Conservation (phyloP, 371 early-diverging fungal genomes). For the Mucor mucedo region DNA sequence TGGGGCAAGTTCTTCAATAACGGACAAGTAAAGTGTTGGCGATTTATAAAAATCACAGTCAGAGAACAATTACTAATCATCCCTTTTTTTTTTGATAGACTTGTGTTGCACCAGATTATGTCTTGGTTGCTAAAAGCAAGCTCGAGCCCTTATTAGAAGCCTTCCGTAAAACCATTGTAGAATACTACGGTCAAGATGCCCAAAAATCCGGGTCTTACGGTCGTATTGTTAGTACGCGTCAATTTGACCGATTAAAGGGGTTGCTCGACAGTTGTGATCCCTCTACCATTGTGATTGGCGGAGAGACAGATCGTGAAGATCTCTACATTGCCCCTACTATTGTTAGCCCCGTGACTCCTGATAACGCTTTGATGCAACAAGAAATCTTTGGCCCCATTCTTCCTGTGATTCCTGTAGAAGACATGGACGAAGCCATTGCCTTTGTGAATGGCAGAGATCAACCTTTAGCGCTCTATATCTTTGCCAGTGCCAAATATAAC, state of each 20-base stretch:
- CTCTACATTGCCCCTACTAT: conserved; percentile 73
- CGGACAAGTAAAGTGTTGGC: conserved; percentile 70
- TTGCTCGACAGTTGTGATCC: conserved; percentile 58
- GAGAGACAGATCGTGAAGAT: conserved; percentile 59
- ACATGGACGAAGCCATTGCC: conserved; percentile 77
- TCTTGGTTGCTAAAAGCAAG: conserved; percentile 64
- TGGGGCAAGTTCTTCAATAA: conserved; percentile 84
- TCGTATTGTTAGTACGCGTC: conserved; percentile 72
- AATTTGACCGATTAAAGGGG: conserved; percentile 70
- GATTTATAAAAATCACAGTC: too few relatives aligned
- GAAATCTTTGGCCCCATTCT: conserved; percentile 86
- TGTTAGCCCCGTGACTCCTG: conserved; percentile 57
- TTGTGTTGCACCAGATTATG: conserved; percentile 89
- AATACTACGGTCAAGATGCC: conserved; percentile 60
- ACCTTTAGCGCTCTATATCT: conserved; percentile 77
- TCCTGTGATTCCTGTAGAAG: conserved; percentile 70
- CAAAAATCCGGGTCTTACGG: conserved; percentile 59
- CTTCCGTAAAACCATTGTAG: conserved; percentile 47
- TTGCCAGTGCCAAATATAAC: conserved; percentile 46
- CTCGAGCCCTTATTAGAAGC: conserved; percentile 58
- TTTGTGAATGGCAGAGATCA: conserved; percentile 51
- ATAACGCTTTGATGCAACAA: conserved; percentile 68
- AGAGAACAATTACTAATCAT: background rate
- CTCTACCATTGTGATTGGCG: conserved; percentile 57
- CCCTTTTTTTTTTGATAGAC: conserved; percentile 45